A percentile compares a stretch with the other conserved stretches of the same genome.
phyloP scores from a whole-genome alignment of 768 basidiomycete genomes.

The Tulasnella calospora region DNA sequence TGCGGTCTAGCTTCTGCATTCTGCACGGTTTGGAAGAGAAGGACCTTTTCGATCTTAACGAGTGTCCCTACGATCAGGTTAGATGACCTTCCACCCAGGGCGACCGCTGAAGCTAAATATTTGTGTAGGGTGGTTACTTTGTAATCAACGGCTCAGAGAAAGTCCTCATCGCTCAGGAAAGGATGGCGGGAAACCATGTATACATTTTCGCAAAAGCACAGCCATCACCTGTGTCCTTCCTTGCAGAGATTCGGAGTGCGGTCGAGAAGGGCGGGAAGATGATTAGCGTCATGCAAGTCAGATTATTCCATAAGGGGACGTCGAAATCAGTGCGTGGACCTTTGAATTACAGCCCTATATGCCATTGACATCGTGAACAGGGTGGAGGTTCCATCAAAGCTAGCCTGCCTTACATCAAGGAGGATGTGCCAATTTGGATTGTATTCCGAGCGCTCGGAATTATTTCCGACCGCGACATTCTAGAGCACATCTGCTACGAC shows the following conservation, averaged over 20 bases:
- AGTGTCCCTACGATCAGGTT: constrained; percentile 89
- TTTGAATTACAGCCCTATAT: not conserved
- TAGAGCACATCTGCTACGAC: constrained; percentile 98
- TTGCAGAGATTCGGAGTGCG: constrained; percentile 94
- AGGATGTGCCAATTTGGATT: constrained; percentile 98
- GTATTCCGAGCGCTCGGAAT: constrained; percentile 97
- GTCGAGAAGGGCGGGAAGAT: constrained; percentile 98
- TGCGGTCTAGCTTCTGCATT: constrained; percentile 92
- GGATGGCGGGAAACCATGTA: constrained; percentile 99
- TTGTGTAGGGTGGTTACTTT: constrained; percentile 83
- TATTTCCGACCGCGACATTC: constrained; percentile 93
- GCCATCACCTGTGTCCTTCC: constrained; percentile 90
- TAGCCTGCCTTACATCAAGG: constrained; percentile 95
- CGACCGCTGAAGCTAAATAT: not conserved
- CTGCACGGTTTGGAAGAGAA: constrained; percentile 71
- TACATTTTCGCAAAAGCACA: constrained; percentile 98
- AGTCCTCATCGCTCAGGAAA: constrained; percentile 98
- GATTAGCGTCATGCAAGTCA: constrained; percentile 95
- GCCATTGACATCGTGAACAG: constrained; percentile 39
- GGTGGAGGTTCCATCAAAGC: constrained; percentile 92
- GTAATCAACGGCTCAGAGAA: constrained; percentile 99
- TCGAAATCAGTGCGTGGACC: constrained; percentile 69
- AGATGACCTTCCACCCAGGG: not conserved
- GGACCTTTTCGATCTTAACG: constrained; percentile 85
- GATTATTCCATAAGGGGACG: constrained; percentile 88